Evolutionary conservation across 148 eudicot genomes (phyloP).

Genomic region (Silene conica): DNA sequence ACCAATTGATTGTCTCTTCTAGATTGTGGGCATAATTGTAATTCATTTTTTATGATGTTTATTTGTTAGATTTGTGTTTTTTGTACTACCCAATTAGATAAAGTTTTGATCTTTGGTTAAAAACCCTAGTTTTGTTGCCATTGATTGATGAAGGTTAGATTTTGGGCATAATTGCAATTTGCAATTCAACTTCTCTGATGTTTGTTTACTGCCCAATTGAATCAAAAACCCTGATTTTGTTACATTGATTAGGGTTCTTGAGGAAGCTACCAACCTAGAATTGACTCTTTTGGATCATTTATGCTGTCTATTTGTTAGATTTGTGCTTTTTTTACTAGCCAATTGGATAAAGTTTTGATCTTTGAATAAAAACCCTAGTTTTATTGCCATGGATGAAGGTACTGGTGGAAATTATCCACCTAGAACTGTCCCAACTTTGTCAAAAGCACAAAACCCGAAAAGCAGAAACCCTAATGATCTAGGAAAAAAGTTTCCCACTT

Average conservation of each 20-base stretch:
- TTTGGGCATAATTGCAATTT: neutral
- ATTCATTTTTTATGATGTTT: slow-evolving; percentile 1
- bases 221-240: slow-evolving; percentile 7
- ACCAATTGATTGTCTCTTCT: neutral
- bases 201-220: slow-evolving; percentile 11
- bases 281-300: neutral
- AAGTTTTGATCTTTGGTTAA: slow-evolving; percentile 17
- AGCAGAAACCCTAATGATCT: slow-evolving; percentile 7
- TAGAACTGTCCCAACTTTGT: slow-evolving; percentile 15
- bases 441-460: slow-evolving; percentile 22
- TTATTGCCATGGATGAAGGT: slow-evolving; percentile 32
- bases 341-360: slow-evolving; percentile 10
- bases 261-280: neutral
- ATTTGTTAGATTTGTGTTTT: slow-evolving; percentile 1
- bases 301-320: neutral
- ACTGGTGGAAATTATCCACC: slow-evolving; percentile 22
- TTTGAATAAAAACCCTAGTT: slow-evolving; percentile 11
- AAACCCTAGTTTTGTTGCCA: slow-evolving; percentile 16
- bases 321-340: slow-evolving; percentile 2
- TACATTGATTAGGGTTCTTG: slow-evolving; percentile 30
- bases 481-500: slow-evolving; percentile 34
- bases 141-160: slow-evolving; percentile 29
- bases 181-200: slow-evolving; percentile 1
- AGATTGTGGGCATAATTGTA: neutral
- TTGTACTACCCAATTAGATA: slow-evolving; percentile 1